Conservation (phyloP, 179 eudicot species). For the Vitellaria paradoxa region DNA sequence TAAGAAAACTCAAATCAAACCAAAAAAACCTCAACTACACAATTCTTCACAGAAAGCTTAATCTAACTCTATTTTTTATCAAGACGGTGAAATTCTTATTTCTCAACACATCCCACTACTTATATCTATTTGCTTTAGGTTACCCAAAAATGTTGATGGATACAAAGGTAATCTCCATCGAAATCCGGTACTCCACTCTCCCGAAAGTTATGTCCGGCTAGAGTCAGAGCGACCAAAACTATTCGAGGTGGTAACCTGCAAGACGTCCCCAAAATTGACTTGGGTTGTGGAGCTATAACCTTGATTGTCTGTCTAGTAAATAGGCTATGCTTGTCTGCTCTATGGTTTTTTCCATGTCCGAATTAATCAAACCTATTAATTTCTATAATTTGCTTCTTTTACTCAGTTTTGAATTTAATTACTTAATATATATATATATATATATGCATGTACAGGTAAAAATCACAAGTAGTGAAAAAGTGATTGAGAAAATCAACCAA, state of each 20-base stretch:
- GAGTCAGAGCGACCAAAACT: constrained; percentile 69
- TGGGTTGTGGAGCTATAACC: constrained; percentile 29
- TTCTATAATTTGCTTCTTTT: too few species aligned
- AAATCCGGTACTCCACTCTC: constrained; percentile 38
- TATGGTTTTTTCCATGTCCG: constrained; percentile 81
- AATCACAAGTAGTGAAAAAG: constrained; percentile 62
- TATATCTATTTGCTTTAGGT: not conserved
- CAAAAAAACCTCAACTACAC: too few species aligned
- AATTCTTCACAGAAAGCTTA: too few species aligned
- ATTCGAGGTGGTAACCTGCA: constrained; percentile 44
- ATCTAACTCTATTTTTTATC: too few species aligned
- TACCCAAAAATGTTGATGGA: constrained; percentile 34
- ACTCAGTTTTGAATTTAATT: not conserved
- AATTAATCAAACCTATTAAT: not conserved
- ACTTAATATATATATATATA: not conserved
- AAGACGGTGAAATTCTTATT: too few species aligned
- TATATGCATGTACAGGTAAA: constrained; percentile 38
- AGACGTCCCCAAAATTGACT: constrained; percentile 66
- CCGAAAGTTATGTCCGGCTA: constrained; percentile 67
- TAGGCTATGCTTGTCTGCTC: constrained; percentile 49
- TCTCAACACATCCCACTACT: too few species aligned
- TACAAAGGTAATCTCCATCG: constrained; percentile 52
- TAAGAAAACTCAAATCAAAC: too few species aligned
- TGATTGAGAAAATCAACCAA: constrained; percentile 43
- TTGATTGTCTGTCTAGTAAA: constrained; percentile 37